These are phyloP conservation scores for Suillus luteus DNA, from an alignment of 768 basidiomycete species.

Conservation along the genomic window DNA sequence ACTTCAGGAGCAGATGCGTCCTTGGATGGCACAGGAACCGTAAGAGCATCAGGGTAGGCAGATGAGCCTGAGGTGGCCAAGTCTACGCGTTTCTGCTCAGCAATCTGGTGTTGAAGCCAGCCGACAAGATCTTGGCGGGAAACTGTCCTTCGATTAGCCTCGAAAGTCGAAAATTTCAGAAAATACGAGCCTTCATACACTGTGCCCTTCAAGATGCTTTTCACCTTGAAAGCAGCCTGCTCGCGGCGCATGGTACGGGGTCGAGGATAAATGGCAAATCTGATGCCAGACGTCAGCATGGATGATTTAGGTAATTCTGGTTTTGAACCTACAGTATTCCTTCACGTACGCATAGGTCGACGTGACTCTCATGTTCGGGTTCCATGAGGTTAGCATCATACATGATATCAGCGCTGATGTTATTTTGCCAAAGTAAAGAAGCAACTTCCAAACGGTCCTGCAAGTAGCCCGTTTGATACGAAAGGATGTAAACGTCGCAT, in stretches of 20 bases:
- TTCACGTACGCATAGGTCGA: slow-evolving; percentile 73
- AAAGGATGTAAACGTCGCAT: slow-evolving; percentile 85
- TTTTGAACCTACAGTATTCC: slow-evolving; percentile 69
- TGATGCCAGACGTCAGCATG: slow-evolving; percentile 46
- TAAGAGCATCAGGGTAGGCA: slow-evolving; percentile 41
- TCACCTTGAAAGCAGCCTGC: slow-evolving; percentile 75
- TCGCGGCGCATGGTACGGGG: slow-evolving; percentile 60
- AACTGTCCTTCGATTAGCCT: slow-evolving; percentile 38
- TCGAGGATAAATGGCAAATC: slow-evolving; percentile 53
- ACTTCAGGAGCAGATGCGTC: slow-evolving; percentile 47
- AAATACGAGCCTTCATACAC: slow-evolving; percentile 67
- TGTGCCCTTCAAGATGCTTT: slow-evolving; percentile 77
- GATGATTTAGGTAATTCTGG: neutral
- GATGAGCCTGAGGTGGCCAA: slow-evolving; percentile 61
- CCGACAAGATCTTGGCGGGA: slow-evolving; percentile 69
- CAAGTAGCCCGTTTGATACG: slow-evolving; percentile 72
- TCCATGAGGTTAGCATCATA: slow-evolving; percentile 74
- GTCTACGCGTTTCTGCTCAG: slow-evolving; percentile 79
- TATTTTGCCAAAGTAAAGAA: slow-evolving; percentile 75
- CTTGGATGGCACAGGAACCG: slow-evolving; percentile 35
- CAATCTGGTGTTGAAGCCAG: slow-evolving; percentile 76
- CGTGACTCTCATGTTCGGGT: slow-evolving; percentile 61
- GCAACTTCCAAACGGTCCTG: slow-evolving; percentile 79
- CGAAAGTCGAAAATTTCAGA: neutral
- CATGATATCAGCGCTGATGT: slow-evolving; percentile 86